phyloP scores from a whole-genome alignment of 352 stramenopile species.

The Phytophthora kernoviae region DNA sequence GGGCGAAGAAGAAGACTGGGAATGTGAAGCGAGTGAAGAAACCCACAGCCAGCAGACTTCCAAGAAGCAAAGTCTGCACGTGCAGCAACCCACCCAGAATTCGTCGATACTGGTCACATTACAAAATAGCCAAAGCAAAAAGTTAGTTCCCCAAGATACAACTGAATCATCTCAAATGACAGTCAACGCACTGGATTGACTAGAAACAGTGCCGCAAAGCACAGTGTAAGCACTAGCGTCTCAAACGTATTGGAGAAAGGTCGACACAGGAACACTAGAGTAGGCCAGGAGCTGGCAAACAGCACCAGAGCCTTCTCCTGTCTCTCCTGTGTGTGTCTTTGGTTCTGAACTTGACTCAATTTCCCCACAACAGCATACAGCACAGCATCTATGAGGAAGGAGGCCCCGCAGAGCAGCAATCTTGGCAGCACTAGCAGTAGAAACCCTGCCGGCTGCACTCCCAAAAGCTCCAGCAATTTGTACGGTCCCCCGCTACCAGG shows the following conservation, averaged over 20 bases:
- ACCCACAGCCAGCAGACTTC: constrained; percentile 63
- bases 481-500: constrained; percentile 56
- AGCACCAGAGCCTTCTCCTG: constrained; percentile 39
- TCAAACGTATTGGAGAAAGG: constrained; percentile 86
- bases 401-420: constrained; percentile 62
- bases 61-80: constrained; percentile 63
- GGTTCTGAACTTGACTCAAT: constrained; percentile 25
- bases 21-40: constrained; percentile 89
- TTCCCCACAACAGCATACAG: constrained; percentile 50
- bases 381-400: constrained; percentile 56
- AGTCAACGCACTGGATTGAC: constrained; percentile 39
- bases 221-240: constrained; percentile 64
- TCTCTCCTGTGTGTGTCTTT: constrained; percentile 21
- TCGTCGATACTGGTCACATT: constrained; percentile 41
- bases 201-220: constrained; percentile 55
- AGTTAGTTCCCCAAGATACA: neutral
- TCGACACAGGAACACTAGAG: constrained; percentile 65
- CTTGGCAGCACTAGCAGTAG: constrained; percentile 61
- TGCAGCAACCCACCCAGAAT: constrained; percentile 39
- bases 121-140: neutral
- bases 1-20: constrained; percentile 76
- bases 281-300: constrained; percentile 78
- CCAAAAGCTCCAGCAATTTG: constrained; percentile 44
- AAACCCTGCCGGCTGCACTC: constrained; percentile 41
- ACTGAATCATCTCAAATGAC: neutral